These are phyloP conservation scores for Berberis vulgaris DNA, from an alignment of 164 flowering plant species.

Conservation along the genomic window DNA sequence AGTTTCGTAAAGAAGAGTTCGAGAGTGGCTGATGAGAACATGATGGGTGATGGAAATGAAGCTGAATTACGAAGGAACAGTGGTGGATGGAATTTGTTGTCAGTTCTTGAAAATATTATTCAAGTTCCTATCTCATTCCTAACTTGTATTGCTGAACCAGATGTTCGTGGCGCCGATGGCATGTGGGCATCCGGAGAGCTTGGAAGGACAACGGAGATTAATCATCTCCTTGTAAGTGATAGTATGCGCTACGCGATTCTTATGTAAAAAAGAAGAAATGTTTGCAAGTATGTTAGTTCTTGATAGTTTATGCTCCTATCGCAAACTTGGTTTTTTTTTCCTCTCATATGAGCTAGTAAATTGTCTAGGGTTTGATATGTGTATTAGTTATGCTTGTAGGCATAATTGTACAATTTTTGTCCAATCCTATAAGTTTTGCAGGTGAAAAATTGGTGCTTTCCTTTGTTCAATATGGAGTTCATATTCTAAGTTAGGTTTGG, in stretches of 20 bases:
- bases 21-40: slow-evolving; percentile 55
- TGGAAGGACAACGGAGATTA: slow-evolving; percentile 39
- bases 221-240: slow-evolving; percentile 63
- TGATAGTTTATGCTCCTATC: background rate
- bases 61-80: background rate
- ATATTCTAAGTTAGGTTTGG: too few species aligned
- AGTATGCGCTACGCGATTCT: slow-evolving; percentile 65
- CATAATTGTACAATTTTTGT: too few species aligned
- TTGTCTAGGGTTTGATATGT: too few species aligned
- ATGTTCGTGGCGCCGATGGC: slow-evolving; percentile 31
- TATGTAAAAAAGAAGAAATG: slow-evolving; percentile 23
- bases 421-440: too few species aligned
- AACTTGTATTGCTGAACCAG: slow-evolving; percentile 42
- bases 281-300: background rate
- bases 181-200: slow-evolving; percentile 43
- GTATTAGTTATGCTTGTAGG: too few species aligned
- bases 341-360: too few species aligned
- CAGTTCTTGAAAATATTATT: slow-evolving; percentile 9
- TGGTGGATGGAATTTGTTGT: slow-evolving; percentile 8
- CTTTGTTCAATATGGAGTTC: too few species aligned
- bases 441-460: too few species aligned
- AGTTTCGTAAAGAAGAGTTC: slow-evolving; percentile 33
- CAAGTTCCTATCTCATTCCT: slow-evolving; percentile 20
- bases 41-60: slow-evolving; percentile 13
- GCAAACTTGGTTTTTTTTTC: too few species aligned